Percentiles rank a stretch among this genome's conserved stretches.
phyloP scores from a whole-genome alignment of 2,329 filamentous ascomycete species.

The Colletotrichum tamarilloi region DNA sequence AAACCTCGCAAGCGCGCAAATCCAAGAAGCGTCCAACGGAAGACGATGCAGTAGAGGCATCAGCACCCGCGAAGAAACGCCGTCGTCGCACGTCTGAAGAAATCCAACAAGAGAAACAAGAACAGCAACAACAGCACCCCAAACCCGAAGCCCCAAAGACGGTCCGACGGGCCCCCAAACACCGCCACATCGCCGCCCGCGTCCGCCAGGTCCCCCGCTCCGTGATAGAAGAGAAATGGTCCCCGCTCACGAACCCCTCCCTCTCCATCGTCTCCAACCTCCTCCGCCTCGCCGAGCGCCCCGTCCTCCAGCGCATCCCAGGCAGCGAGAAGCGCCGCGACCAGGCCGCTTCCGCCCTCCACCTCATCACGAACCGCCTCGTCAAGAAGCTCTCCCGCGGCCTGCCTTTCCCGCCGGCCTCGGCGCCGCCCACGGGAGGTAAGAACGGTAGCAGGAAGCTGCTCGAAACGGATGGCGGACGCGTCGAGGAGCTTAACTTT shows the following conservation, averaged over 20 bases:
- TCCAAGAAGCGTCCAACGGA: constrained; percentile 26
- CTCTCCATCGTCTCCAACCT: constrained; percentile 66
- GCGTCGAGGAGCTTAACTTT: constrained; percentile 72
- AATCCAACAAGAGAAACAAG: constrained; percentile 13
- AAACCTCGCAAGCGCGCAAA: constrained; percentile 18
- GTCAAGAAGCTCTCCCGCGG: constrained; percentile 67
- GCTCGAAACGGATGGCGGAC: constrained; percentile 38
- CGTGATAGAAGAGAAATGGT: constrained; percentile 77
- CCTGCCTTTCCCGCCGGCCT: constrained; percentile 73
- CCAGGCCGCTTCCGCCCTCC: constrained; percentile 67
- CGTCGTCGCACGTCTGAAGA: constrained; percentile 19
- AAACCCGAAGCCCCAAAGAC: constrained; percentile 1
- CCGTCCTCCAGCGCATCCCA: constrained; percentile 69
- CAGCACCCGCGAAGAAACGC: constrained; percentile 19
- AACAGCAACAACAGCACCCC: constrained; percentile 9
- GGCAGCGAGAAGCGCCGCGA: constrained; percentile 59
- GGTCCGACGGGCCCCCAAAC: constrained; percentile 49
- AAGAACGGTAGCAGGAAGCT: constrained; percentile 6
- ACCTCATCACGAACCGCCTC: constrained; percentile 65
- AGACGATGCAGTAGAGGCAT: background rate
- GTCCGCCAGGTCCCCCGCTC: constrained; percentile 68
- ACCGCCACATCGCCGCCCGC: constrained; percentile 62
- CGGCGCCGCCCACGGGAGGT: constrained; percentile 38
- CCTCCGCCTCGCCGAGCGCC: constrained; percentile 68
- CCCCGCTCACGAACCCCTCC: constrained; percentile 64